A percentile compares a stretch with the other conserved stretches of the same genome.
Conservation (phyloP, 192 early-diverging fungal genomes). For the Rhizophagus clarus region DNA sequence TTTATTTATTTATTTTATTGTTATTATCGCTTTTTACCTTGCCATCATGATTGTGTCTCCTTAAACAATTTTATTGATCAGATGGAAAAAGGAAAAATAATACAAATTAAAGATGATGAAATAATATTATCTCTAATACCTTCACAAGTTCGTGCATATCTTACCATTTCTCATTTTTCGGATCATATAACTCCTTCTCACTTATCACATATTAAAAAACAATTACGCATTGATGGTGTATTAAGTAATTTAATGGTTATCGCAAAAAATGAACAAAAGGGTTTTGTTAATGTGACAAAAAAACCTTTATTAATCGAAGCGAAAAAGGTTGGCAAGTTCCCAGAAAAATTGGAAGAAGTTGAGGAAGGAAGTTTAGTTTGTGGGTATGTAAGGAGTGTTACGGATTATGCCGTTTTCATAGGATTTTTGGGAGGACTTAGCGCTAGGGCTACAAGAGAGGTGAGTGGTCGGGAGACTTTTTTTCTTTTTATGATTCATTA, state of each 20-base stretch:
- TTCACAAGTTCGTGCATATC: slow-evolving; percentile 54
- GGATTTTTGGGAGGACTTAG: slow-evolving; percentile 57
- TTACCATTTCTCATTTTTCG: slow-evolving; percentile 63
- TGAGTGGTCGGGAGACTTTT: slow-evolving; percentile 43
- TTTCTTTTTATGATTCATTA: background rate
- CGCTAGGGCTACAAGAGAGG: slow-evolving; percentile 61
- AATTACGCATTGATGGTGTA: slow-evolving; percentile 43
- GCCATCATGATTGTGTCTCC: background rate
- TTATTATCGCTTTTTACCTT: background rate
- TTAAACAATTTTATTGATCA: background rate
- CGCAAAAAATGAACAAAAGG: slow-evolving; percentile 47
- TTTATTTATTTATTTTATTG: no score
- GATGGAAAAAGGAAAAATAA: slow-evolving; percentile 53
- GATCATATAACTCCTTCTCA: slow-evolving; percentile 56
- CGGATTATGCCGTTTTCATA: slow-evolving; percentile 69
- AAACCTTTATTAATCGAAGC: slow-evolving; percentile 67
- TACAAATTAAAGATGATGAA: slow-evolving; percentile 49
- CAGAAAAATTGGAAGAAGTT: slow-evolving; percentile 43
- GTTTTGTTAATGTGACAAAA: slow-evolving; percentile 57
- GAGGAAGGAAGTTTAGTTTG: slow-evolving; percentile 60
- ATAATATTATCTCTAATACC: slow-evolving; percentile 62
- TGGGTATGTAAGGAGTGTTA: slow-evolving; percentile 65
- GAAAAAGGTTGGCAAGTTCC: slow-evolving; percentile 50
- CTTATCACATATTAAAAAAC: slow-evolving; percentile 43
- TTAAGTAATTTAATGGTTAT: slow-evolving; percentile 64